These are phyloP conservation scores for Neonectria neomacrospora DNA, from an alignment of 2,329 filamentous ascomycete genomes.

Conservation along the genomic window DNA sequence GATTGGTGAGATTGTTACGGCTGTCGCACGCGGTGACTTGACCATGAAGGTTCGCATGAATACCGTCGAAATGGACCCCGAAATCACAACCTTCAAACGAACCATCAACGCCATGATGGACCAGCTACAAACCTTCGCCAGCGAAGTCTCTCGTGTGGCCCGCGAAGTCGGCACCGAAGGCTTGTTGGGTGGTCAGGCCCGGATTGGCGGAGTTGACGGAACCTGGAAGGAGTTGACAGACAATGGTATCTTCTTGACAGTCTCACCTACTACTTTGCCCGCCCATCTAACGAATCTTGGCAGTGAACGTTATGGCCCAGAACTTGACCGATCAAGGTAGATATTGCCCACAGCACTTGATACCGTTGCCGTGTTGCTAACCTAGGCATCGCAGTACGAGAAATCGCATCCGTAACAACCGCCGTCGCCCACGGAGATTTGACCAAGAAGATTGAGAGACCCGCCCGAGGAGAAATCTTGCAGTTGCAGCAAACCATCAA, in stretches of 20 bases:
- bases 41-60: constrained; percentile 98
- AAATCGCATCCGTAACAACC: constrained; percentile 86
- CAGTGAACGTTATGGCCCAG: constrained; percentile 85
- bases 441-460: constrained; percentile 85
- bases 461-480: constrained; percentile 83
- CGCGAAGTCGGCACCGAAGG: constrained; percentile 97
- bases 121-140: constrained; percentile 94
- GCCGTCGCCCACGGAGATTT: constrained; percentile 85
- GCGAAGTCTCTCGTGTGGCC: constrained; percentile 93
- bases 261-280: not conserved
- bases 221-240: constrained; percentile 98
- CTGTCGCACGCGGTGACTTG: constrained; percentile 92
- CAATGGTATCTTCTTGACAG: constrained; percentile 69
- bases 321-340: constrained; percentile 80
- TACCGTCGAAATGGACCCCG: constrained; percentile 95
- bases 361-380: constrained; percentile 27
- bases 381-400: constrained; percentile 66
- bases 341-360: constrained; percentile 17
- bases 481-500: constrained; percentile 89
- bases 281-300: constrained; percentile 24
- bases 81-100: constrained; percentile 97
- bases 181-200: constrained; percentile 90
- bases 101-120: constrained; percentile 99
- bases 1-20: constrained; percentile 97
- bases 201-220: constrained; percentile 92